These are phyloP conservation scores for Didymella keratinophila DNA, from an alignment of 2,329 filamentous ascomycete species.

Conservation along the genomic window DNA sequence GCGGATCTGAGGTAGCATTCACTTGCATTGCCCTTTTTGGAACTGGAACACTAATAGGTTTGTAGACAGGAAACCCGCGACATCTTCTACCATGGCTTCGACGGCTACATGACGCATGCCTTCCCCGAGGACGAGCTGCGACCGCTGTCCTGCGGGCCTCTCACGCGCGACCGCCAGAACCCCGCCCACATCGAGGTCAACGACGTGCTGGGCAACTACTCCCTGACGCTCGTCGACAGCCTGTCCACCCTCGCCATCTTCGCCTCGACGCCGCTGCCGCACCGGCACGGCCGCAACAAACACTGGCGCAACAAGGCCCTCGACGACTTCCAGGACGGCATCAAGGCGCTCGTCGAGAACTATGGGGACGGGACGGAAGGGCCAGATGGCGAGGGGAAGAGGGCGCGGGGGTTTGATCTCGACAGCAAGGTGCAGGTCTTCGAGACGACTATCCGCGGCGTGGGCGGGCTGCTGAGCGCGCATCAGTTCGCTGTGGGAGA, in stretches of 20 bases:
- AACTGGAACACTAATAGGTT: neutral
- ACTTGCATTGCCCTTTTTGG: neutral
- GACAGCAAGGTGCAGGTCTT: conserved; percentile 99
- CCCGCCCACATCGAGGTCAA: conserved; percentile 86
- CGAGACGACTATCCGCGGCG: conserved; percentile 93
- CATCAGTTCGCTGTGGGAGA: conserved; percentile 93
- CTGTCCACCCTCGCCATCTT: conserved; percentile 93
- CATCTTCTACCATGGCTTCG: conserved; percentile 96
- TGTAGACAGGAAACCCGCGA: conserved; percentile 60
- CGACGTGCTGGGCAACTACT: conserved; percentile 97
- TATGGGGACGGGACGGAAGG: conserved; percentile 86
- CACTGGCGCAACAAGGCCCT: conserved; percentile 54
- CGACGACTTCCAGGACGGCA: conserved; percentile 76
- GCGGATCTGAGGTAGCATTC: conserved; percentile 46
- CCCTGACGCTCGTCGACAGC: conserved; percentile 92
- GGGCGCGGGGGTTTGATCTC: conserved; percentile 85
- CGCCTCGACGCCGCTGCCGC: conserved; percentile 73
- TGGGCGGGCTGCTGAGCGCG: conserved; percentile 89
- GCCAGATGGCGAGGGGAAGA: conserved; percentile 71
- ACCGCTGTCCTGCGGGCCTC: conserved; percentile 81
- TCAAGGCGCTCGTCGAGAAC: conserved; percentile 76
- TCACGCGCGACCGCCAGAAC: conserved; percentile 83
- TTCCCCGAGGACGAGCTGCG: conserved; percentile 97
- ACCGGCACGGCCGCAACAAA: conserved; percentile 52
- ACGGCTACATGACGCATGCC: conserved; percentile 92